phyloP scores from a whole-genome alignment of 805 yeast genomes.

The Candida suzukii region DNA sequence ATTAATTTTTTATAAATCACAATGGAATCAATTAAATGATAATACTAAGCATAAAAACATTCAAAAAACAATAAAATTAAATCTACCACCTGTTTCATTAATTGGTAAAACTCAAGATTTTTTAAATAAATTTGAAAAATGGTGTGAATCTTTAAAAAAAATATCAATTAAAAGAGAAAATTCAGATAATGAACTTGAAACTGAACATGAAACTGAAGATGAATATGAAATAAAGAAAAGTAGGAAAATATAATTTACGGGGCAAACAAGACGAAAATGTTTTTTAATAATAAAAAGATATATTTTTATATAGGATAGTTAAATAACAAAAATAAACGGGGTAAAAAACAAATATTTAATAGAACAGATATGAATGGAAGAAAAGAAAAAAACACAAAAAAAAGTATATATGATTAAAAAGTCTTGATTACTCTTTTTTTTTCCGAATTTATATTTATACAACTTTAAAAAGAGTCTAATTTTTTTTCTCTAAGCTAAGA shows the following conservation, averaged over 20 bases:
- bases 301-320: too few relatives aligned
- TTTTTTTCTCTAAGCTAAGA: conserved; percentile 22
- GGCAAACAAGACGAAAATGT: too few relatives aligned
- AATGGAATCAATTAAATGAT: conserved; percentile 9
- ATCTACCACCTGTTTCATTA: conserved; percentile 13
- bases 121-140: conserved; percentile 13
- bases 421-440: too few relatives aligned
- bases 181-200: background rate
- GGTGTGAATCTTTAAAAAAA: conserved; percentile 13
- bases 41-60: conserved; percentile 11
- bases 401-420: background rate
- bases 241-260: too few relatives aligned
- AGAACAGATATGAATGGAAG: background rate
- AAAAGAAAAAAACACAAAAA: conserved; percentile 2
- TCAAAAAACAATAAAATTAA: conserved; percentile 9
- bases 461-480: background rate
- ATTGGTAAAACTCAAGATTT: conserved; percentile 20
- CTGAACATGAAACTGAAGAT: too few relatives aligned
- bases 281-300: too few relatives aligned
- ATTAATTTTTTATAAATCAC: conserved; percentile 16
- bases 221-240: too few relatives aligned
- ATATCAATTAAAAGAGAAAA: background rate
- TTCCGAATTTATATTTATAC: too few relatives aligned
- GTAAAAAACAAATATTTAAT: too few relatives aligned
- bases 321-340: background rate